Percentiles rank a stretch among this genome's conserved stretches.
Conservation (phyloP, 257 asterid species). For the Solanum rostratum region DNA sequence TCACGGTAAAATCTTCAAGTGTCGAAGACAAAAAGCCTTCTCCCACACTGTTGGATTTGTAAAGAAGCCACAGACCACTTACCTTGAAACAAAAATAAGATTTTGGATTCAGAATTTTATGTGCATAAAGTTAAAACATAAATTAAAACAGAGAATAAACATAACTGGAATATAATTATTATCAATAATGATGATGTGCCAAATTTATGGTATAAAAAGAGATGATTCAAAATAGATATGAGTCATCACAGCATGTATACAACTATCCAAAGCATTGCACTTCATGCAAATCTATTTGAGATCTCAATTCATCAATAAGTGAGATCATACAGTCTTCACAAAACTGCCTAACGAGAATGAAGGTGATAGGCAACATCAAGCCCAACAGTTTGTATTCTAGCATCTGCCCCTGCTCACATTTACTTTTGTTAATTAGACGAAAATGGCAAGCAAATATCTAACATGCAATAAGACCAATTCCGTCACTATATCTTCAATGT, state of each 20-base stretch:
- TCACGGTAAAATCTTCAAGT: constrained; percentile 64
- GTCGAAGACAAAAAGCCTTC: constrained; percentile 82
- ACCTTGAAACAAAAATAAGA: constrained; percentile 39
- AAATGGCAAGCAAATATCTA: not conserved
- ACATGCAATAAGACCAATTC: not conserved
- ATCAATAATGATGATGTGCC: not conserved
- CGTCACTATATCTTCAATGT: not conserved
- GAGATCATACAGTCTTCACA: not conserved
- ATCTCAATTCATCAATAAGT: not conserved
- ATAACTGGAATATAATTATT: not conserved
- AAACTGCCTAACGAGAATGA: not conserved
- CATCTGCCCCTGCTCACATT: not conserved
- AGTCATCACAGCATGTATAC: not conserved
- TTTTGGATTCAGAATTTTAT: not conserved
- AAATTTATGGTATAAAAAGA: not conserved
- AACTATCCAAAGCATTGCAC: not conserved
- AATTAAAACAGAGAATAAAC: constrained; percentile 3
- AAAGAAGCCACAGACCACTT: constrained; percentile 79
- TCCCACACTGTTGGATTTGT: constrained; percentile 56
- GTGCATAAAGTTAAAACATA: constrained; percentile 5
- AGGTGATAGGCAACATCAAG: not conserved
- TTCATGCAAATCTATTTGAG: not conserved
- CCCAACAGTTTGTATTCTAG: not conserved
- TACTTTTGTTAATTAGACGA: not conserved
- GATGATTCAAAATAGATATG: not conserved